A percentile compares a stretch with the other conserved stretches of the same genome.
These are phyloP conservation scores for Geotrichum cucujoidarum DNA, from an alignment of 1,139 yeast genomes.

Conservation along the genomic window DNA sequence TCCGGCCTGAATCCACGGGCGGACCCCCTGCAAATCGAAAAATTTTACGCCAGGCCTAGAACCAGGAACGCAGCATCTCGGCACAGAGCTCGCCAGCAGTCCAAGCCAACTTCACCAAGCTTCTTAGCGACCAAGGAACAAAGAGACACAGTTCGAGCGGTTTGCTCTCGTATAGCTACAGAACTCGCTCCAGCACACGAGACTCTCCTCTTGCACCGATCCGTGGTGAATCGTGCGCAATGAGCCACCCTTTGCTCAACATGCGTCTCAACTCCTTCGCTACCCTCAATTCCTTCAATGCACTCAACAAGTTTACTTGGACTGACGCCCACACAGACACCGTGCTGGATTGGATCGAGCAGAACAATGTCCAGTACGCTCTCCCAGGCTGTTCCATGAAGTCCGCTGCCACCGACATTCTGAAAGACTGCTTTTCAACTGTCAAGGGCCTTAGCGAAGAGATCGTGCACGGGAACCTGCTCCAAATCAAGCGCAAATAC, in stretches of 20 bases:
- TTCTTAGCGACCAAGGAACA: no score
- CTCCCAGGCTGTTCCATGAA: neutral
- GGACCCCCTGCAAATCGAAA: no score
- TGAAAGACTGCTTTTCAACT: neutral
- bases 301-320: neutral
- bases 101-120: no score
- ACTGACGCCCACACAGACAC: neutral
- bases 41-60: no score
- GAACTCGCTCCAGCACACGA: no score
- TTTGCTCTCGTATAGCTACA: no score
- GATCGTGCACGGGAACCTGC: neutral
- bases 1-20: no score
- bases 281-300: neutral
- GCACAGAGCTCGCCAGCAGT: no score
- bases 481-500: conserved; percentile 1
- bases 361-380: neutral
- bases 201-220: no score
- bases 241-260: neutral
- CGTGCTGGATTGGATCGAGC: conserved; percentile 6
- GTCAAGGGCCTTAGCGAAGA: neutral
- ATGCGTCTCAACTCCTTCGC: neutral
- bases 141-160: no score
- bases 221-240: no score
- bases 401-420: conserved; percentile 4
- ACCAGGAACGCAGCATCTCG: no score